A percentile compares a stretch with the other conserved stretches of the same genome.
Evolutionary conservation across 441 rosid species (phyloP).

Genomic region (Flueggea neowawraea): DNA sequence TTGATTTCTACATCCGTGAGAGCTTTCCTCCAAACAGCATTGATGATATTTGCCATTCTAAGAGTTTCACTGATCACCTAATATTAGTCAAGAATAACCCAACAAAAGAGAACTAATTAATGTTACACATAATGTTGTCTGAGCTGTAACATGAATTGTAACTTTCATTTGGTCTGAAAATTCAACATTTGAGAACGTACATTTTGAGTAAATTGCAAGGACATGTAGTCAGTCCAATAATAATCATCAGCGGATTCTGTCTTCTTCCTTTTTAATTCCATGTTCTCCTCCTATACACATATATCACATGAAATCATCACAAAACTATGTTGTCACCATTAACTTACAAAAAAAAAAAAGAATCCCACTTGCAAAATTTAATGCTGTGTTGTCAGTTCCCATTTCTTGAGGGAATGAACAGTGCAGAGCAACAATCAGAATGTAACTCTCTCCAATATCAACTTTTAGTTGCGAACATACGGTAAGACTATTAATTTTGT

Average conservation of each 20-base stretch:
- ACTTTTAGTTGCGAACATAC: no score
- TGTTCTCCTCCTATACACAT: constrained; percentile 66
- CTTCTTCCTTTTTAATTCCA: constrained; percentile 66
- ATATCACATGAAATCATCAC: constrained; percentile 1
- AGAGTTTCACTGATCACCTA: constrained; percentile 92
- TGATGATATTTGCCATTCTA: constrained; percentile 81
- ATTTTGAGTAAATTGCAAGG: constrained; percentile 75
- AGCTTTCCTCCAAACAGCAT: constrained; percentile 88
- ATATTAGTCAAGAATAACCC: background rate
- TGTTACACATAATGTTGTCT: no score
- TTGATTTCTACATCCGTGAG: constrained; percentile 69
- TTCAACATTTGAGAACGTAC: constrained; percentile 28
- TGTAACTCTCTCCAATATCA: no score
- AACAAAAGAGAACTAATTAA: no score
- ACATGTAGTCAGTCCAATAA: constrained; percentile 76
- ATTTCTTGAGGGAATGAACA: no score
- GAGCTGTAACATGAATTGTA: no score
- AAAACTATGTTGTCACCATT: background rate
- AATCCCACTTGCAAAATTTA: background rate
- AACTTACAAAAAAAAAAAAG: background rate
- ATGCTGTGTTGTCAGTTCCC: no score
- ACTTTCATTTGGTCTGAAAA: background rate
- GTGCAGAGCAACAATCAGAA: no score
- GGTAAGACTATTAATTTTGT: no score
- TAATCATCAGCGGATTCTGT: constrained; percentile 42